Evolutionary conservation across 192 early-diverging fungal species (phyloP).

Genomic region (Linnemannia exigua): DNA sequence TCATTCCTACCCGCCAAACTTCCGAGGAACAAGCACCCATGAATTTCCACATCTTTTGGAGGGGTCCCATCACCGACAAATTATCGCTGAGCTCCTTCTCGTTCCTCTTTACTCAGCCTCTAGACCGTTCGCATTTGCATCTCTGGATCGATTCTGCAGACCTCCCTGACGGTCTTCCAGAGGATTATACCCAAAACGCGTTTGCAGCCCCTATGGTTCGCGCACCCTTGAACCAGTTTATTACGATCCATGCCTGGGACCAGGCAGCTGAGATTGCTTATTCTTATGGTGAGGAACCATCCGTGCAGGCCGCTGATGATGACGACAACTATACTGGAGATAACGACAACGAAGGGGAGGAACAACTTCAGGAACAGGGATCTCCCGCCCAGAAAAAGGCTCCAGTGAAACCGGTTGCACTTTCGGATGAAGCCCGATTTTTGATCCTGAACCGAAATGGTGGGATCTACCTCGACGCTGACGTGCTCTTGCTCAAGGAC

Average conservation of each 20-base stretch:
- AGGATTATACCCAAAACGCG: constrained; percentile 32
- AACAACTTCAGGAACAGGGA: background rate
- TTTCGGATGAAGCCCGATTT: constrained; percentile 57
- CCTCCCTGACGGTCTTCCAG: constrained; percentile 34
- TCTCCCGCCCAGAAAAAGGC: too few relatives aligned
- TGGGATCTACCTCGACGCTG: constrained; percentile 56
- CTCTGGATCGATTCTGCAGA: constrained; percentile 54
- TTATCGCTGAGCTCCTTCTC: constrained; percentile 34
- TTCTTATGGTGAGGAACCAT: background rate
- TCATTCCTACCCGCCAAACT: constrained; percentile 14
- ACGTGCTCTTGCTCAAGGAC: constrained; percentile 52
- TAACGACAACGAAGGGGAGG: background rate
- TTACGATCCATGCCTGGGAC: constrained; percentile 40
- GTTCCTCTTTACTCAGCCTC: constrained; percentile 53
- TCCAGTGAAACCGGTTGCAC: constrained; percentile 26
- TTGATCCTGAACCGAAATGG: constrained; percentile 51
- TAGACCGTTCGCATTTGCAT: constrained; percentile 37
- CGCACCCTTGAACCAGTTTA: constrained; percentile 15
- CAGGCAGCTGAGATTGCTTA: constrained; percentile 26
- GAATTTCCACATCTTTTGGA: constrained; percentile 58
- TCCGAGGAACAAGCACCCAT: constrained; percentile 16
- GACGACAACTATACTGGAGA: background rate
- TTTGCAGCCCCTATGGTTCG: constrained; percentile 27
- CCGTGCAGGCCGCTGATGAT: background rate
- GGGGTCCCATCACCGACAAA: constrained; percentile 53